phyloP scores from a whole-genome alignment of 2,329 filamentous ascomycete species.

The Microsporum canis region DNA sequence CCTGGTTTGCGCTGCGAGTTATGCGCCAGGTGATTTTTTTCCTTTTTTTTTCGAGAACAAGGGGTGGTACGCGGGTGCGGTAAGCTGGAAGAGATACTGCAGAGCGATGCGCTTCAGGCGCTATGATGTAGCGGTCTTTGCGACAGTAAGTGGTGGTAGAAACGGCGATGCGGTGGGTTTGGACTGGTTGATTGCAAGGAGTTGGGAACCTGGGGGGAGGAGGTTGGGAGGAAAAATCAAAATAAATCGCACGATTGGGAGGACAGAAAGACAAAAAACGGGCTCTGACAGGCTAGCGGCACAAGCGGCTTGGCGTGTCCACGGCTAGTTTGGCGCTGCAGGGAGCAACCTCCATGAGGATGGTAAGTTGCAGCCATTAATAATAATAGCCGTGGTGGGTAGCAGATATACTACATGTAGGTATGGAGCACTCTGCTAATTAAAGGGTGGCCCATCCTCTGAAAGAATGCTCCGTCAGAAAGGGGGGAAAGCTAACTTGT shows the following conservation, averaged over 20 bases:
- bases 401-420: neutral
- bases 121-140: conserved; percentile 3
- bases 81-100: conserved; percentile 5
- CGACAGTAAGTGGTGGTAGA: neutral
- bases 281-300: conserved; percentile 2
- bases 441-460: neutral
- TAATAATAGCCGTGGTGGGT: neutral
- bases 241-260: conserved; percentile 2
- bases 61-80: neutral
- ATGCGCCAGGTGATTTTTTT: conserved; percentile 3
- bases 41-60: neutral
- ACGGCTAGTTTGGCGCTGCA: neutral
- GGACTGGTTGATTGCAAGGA: neutral
- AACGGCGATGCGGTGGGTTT: neutral
- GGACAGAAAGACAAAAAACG: conserved; percentile 2
- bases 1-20: conserved; percentile 3
- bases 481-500: neutral
- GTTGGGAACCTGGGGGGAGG: neutral
- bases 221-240: conserved; percentile 3
- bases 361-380: neutral
- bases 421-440: neutral
- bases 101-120: conserved; percentile 3
- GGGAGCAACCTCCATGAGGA: neutral
- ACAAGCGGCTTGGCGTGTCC: conserved; percentile 1
- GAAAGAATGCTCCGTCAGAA: neutral